Evolutionary conservation across 495 filamentous ascomycete genomes (phyloP).

Genomic region (Podospora sp.): DNA sequence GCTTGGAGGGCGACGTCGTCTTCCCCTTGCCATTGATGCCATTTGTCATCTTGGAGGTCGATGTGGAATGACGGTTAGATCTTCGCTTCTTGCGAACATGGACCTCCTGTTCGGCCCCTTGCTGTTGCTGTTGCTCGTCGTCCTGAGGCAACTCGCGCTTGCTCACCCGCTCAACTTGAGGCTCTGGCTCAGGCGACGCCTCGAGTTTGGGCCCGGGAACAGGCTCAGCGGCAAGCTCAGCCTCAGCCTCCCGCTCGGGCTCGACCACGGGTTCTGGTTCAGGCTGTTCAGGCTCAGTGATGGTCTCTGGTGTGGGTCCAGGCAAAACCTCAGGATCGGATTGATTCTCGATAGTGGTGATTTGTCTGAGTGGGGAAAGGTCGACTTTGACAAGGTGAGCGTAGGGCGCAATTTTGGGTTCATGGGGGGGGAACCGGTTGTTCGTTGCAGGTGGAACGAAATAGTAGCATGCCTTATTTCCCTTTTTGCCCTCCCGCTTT

Average conservation of each 20-base stretch:
- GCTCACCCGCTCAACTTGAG: conserved; percentile 7
- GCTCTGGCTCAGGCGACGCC: conserved; percentile 4
- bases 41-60: conserved; percentile 29
- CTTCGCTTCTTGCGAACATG: conserved; percentile 38
- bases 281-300: conserved; percentile 17
- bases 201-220: conserved; percentile 8
- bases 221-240: conserved; percentile 5
- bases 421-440: conserved; percentile 37
- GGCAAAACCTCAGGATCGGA: conserved; percentile 2
- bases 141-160: conserved; percentile 10
- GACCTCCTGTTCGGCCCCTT: conserved; percentile 20
- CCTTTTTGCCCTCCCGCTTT: conserved; percentile 53
- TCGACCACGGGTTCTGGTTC: conserved; percentile 15
- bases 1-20: conserved; percentile 31
- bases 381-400: conserved; percentile 45
- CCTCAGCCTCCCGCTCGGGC: conserved; percentile 4
- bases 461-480: conserved; percentile 51
- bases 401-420: conserved; percentile 47
- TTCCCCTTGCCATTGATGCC: conserved; percentile 30
- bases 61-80: conserved; percentile 26
- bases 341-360: conserved; percentile 35
- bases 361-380: conserved; percentile 29
- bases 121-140: background rate
- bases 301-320: conserved; percentile 1
- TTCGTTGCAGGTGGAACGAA: conserved; percentile 45